Evolutionary conservation across 2,329 filamentous ascomycete genomes (phyloP).

Genomic region (Lecanicillium sp.): DNA sequence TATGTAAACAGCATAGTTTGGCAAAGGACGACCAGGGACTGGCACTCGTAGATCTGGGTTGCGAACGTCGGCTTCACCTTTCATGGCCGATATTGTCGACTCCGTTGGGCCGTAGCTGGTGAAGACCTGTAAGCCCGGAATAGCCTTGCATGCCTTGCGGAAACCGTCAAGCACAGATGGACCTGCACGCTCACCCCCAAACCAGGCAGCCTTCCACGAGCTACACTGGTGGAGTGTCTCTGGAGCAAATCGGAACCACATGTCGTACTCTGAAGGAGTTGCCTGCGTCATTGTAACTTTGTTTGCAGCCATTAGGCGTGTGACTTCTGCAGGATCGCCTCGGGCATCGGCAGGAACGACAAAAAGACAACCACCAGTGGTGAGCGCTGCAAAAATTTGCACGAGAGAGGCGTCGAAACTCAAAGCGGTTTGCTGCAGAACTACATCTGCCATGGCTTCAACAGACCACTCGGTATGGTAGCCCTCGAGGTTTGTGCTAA

Average conservation of each 20-base stretch:
- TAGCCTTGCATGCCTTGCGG: neutral
- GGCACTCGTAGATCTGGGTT: neutral
- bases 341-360: neutral
- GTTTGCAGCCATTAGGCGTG: neutral
- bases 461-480: neutral
- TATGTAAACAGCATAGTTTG: slow-evolving; percentile 28
- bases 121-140: slow-evolving; percentile 1
- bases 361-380: slow-evolving; percentile 1
- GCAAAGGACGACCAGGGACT: slow-evolving; percentile 1
- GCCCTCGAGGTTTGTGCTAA: neutral
- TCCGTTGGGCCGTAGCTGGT: slow-evolving; percentile 6
- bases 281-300: slow-evolving; percentile 2
- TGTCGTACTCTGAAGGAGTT: slow-evolving; percentile 7
- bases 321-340: slow-evolving; percentile 1
- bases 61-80: slow-evolving; percentile 2
- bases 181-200: neutral
- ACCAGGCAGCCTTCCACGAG: neutral
- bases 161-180: neutral
- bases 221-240: neutral
- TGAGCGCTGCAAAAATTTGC: slow-evolving; percentile 2
- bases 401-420: slow-evolving; percentile 3
- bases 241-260: slow-evolving; percentile 2
- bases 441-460: neutral
- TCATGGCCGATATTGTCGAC: neutral
- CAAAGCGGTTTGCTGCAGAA: slow-evolving; percentile 3